These are phyloP conservation scores for Acrocalymma vagum DNA, from an alignment of 2,329 filamentous ascomycete genomes.

Conservation along the genomic window DNA sequence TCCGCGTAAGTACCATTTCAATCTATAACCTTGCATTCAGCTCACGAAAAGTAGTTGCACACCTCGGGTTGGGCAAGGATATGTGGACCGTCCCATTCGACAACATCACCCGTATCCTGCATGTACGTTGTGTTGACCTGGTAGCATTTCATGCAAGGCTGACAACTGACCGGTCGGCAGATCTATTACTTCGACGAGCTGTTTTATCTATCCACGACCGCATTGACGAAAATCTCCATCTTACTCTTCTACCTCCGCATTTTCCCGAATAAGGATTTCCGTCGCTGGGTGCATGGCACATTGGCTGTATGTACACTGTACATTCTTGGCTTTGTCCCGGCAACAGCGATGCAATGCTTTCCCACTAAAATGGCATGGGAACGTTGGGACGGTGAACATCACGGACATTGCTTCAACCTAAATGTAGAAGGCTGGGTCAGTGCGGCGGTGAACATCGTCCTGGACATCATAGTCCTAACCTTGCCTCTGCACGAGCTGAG, in stretches of 20 bases:
- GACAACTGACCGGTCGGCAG: slow-evolving; percentile 11
- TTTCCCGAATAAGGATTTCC: slow-evolving; percentile 29
- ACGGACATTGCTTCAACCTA: slow-evolving; percentile 31
- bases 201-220: slow-evolving; percentile 27
- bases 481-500: slow-evolving; percentile 41
- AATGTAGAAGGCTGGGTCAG: slow-evolving; percentile 37
- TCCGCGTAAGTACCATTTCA: slow-evolving; percentile 8
- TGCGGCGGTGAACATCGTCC: slow-evolving; percentile 40
- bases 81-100: slow-evolving; percentile 58
- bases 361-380: slow-evolving; percentile 32
- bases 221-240: slow-evolving; percentile 38
- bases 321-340: slow-evolving; percentile 26
- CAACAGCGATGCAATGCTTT: slow-evolving; percentile 26
- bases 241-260: slow-evolving; percentile 41
- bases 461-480: slow-evolving; percentile 38
- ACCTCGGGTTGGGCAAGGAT: slow-evolving; percentile 59
- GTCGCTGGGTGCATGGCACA: slow-evolving; percentile 19
- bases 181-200: slow-evolving; percentile 32
- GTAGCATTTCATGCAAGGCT: neutral
- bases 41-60: slow-evolving; percentile 21
- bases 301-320: slow-evolving; percentile 26
- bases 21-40: slow-evolving; percentile 1
- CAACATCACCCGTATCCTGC: slow-evolving; percentile 55
- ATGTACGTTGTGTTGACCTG: slow-evolving; percentile 21
- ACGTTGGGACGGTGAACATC: slow-evolving; percentile 35